phyloP scores from a whole-genome alignment of 306 rosid species.

The Luffa aegyptiaca region DNA sequence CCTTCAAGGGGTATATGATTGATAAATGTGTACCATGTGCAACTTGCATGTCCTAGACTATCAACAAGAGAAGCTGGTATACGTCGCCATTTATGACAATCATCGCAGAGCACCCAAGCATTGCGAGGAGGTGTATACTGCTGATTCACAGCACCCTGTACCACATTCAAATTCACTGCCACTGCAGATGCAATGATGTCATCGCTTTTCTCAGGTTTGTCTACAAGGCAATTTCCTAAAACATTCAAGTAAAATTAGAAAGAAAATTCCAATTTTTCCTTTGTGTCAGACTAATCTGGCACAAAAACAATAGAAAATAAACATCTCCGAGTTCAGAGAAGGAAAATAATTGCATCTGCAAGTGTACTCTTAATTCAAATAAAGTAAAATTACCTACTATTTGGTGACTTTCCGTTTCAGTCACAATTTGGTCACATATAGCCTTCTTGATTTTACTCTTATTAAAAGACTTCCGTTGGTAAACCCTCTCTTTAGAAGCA shows the following conservation, averaged over 20 bases:
- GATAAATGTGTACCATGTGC: slow-evolving; percentile 59
- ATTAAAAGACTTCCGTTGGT: slow-evolving; percentile 27
- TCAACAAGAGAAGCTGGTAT: slow-evolving; percentile 86
- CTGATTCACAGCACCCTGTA: slow-evolving; percentile 35
- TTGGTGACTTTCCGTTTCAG: slow-evolving; percentile 32
- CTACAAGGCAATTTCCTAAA: slow-evolving; percentile 37
- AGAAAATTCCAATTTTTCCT: slow-evolving; percentile 7
- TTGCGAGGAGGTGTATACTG: slow-evolving; percentile 42
- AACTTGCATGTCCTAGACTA: slow-evolving; percentile 55
- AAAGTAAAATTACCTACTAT: slow-evolving; percentile 42
- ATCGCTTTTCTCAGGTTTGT: slow-evolving; percentile 25
- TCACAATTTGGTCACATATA: slow-evolving; percentile 17
- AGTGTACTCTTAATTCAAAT: neutral
- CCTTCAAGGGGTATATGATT: neutral
- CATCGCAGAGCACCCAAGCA: slow-evolving; percentile 98
- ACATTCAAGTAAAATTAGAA: slow-evolving; percentile 19
- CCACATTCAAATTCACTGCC: slow-evolving; percentile 24
- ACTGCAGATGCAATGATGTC: slow-evolving; percentile 22
- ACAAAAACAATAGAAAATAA: slow-evolving; percentile 1
- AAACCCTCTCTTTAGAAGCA: slow-evolving; percentile 35
- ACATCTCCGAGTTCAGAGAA: neutral
- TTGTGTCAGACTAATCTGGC: slow-evolving; percentile 4
- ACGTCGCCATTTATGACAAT: slow-evolving; percentile 93
- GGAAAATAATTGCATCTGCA: slow-evolving; percentile 7
- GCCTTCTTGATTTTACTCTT: slow-evolving; percentile 43